Conservation (phyloP, 1,284 basidiomycete genomes). For the Leccinum insolens region DNA sequence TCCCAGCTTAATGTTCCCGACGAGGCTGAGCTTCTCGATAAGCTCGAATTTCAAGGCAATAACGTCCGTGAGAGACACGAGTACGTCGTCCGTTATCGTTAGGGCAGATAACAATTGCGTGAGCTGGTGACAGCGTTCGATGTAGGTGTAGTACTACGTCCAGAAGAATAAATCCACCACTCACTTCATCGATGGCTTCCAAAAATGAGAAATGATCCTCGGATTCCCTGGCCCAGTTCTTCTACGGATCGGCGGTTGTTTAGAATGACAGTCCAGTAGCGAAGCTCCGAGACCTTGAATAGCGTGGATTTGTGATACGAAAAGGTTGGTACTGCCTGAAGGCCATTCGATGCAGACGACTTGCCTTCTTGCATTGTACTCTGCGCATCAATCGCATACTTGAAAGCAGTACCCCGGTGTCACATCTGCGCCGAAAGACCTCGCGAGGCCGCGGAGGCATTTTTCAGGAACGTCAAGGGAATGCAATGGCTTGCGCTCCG, state of each 20-base stretch:
- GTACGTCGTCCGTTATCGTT: too few relatives aligned
- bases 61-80: too few relatives aligned
- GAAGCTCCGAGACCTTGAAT: conserved; percentile 45
- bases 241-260: conserved; percentile 38
- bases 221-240: conserved; percentile 41
- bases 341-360: background rate
- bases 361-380: background rate
- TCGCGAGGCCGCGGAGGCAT: too few relatives aligned
- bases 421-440: too few relatives aligned
- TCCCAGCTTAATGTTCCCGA: too few relatives aligned
- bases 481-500: too few relatives aligned
- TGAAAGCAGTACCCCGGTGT: background rate
- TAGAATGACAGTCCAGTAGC: conserved; percentile 44
- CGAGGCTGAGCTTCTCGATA: too few relatives aligned
- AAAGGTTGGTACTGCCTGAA: background rate
- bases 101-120: conserved; percentile 11
- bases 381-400: background rate
- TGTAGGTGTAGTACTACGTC: too few relatives aligned
- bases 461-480: too few relatives aligned
- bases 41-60: too few relatives aligned
- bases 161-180: background rate
- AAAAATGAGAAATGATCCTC: conserved; percentile 45
- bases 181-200: conserved; percentile 39
- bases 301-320: conserved; percentile 22
- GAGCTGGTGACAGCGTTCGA: conserved; percentile 9